Evolutionary conservation across 805 yeast genomes (phyloP).

Genomic region (Metschnikowia shivogae): DNA sequence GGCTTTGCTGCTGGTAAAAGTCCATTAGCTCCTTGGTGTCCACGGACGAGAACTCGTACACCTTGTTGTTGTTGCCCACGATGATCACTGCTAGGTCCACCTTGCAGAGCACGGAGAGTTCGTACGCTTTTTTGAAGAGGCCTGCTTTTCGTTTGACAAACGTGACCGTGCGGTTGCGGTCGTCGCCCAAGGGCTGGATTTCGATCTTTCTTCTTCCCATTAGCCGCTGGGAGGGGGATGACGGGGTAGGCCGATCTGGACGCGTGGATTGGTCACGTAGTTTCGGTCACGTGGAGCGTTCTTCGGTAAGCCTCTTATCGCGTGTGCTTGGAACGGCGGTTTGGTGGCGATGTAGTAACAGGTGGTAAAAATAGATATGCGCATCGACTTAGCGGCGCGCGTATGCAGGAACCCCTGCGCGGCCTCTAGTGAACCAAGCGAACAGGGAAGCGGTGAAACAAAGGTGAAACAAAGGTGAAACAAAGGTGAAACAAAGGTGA

Average conservation of each 20-base stretch:
- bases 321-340: background rate
- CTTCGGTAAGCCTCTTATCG: background rate
- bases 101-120: conserved; percentile 83
- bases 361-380: conserved; percentile 3
- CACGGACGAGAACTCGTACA: conserved; percentile 79
- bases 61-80: conserved; percentile 74
- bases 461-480: background rate
- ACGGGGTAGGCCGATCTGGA: background rate
- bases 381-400: background rate
- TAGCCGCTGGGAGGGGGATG: background rate
- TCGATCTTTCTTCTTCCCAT: conserved; percentile 98
- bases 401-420: background rate
- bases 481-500: background rate
- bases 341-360: background rate
- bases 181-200: conserved; percentile 86
- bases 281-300: no score
- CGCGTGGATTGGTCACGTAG: background rate
- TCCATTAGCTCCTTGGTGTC: conserved; percentile 41
- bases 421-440: no score
- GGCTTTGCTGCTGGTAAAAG: conserved; percentile 26
- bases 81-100: conserved; percentile 91
- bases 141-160: conserved; percentile 95
- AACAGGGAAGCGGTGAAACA: background rate
- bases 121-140: conserved; percentile 81
- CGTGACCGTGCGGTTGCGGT: conserved; percentile 80